Base-by-base conservation (phyloP, 2,329 filamentous ascomycete species). In the Xylaria sp. region DNA sequence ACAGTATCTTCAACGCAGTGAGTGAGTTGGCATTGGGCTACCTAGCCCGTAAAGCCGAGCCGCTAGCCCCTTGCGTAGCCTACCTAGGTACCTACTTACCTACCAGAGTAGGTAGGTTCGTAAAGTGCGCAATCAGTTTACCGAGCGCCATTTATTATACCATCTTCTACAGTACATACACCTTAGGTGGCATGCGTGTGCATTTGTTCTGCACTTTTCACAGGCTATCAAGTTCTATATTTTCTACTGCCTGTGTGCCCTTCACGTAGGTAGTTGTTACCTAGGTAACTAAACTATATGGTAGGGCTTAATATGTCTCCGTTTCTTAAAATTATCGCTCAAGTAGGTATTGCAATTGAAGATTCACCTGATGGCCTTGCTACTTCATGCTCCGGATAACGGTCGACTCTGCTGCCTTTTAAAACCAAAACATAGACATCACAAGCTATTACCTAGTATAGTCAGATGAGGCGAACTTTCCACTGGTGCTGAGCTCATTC, bases 41-140 rank as follows among this genome's bases (percentile, higher is more conserved):
- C 42, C 33, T 27, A 60, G 56, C 42, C 61, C 42, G 38, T 49
- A 20, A 56, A 64, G 58, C 59, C 64, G 54, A 63, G 55, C 42
- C 55, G 54, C 49, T 53, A 62, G 58, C 54, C 42, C 39, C 39
- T 22, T 4, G n/a, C n/a, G n/a, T n/a, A n/a, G n/a, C n/a, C n/a
- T n/a, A n/a, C n/a, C n/a, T 22, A 39, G 20, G 44, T n/a, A 47
- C 33, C 33, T 36, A 36, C 53, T 31, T 31, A 39, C 36, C 33
- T 36, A 36, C 33, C 33, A 36, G 33, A 9, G 33, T 36, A 36
- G 33, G n/a, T n/a, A 36, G 33, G 3, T 10, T 3, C 33, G 9
- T 9, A 10, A 2, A 5, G 9, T 36, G 33, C 13, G 13, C 9
- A 13, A 2, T 13, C 5, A 17, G 36, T 17, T 5, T 39, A 15